Base-by-base conservation (phyloP, 2,329 filamentous ascomycete genomes). In the Dactylellina cionopaga region DNA sequence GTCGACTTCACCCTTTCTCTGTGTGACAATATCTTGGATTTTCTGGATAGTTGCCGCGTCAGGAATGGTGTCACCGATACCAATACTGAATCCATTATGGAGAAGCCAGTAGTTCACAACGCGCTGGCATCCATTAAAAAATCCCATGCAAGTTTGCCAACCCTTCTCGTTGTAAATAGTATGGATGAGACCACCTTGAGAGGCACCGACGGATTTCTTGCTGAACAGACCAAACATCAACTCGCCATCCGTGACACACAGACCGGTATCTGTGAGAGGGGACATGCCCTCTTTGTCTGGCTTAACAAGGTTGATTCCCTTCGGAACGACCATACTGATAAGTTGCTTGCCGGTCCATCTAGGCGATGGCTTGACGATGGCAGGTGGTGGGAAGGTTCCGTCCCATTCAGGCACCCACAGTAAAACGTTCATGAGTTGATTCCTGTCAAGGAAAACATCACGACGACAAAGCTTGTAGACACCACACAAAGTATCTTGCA, bases 331-430 rank as follows among this genome's bases (percentile, higher is more conserved):
- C 88, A 98, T 88, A 81, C 93, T 97, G 79, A 96, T 89, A 76
- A 99, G 89, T 82, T 99, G 95, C 83, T 99, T 99, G 77, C 95
- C 95, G 55, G 94, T 98, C 95, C 95, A 99, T 76, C 92, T 89
- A 41, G 95, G 92, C 59, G 89, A 86, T 7, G 95, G 95, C 82
- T 96, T 97, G 75, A 96, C 78, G 75, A 99, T 96, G n/a, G 94
- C 92, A 11, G 95, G 95, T 33, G 89, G 88, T 4, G 95, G 95
- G 77, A 99, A 92, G 52, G 96, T 86, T 46, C 96, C 96, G 81
- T 99, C 92, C 96, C 96, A 99, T 63, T 93, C 90, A 17, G 95
- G 95, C 58, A 99, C 92, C 94, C 94, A 99, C 75, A 99, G 86
- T 84, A 99, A 90, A 76, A 96, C 86, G 80, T 97, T 96, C 92